phyloP scores from a whole-genome alignment of 2,329 filamentous ascomycete species.

The Neodidymelliopsis sp. region DNA sequence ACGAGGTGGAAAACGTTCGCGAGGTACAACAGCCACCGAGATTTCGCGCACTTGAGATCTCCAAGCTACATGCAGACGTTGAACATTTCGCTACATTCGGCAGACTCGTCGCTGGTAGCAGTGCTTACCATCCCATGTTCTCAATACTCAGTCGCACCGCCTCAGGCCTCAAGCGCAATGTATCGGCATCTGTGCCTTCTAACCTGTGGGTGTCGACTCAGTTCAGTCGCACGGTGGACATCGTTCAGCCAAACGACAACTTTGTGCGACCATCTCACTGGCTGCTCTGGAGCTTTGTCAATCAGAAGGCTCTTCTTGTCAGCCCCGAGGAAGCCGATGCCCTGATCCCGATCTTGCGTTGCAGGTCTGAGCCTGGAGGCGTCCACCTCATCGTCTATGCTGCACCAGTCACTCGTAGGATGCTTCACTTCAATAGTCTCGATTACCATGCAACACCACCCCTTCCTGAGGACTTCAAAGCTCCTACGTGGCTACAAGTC shows the following conservation, averaged over 20 bases:
- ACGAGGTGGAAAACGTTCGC: slow-evolving; percentile 52
- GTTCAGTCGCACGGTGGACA: slow-evolving; percentile 58
- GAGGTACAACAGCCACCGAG: slow-evolving; percentile 59
- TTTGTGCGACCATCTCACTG: slow-evolving; percentile 64
- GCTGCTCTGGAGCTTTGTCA: slow-evolving; percentile 63
- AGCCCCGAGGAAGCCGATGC: slow-evolving; percentile 69
- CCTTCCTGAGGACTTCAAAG: slow-evolving; percentile 50
- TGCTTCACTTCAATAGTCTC: slow-evolving; percentile 66
- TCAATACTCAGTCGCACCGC: slow-evolving; percentile 51
- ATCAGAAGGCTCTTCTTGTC: slow-evolving; percentile 62
- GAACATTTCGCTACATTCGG: slow-evolving; percentile 57
- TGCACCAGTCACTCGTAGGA: slow-evolving; percentile 65
- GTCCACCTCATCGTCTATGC: slow-evolving; percentile 65
- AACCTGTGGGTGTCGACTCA: slow-evolving; percentile 55
- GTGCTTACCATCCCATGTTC: slow-evolving; percentile 54
- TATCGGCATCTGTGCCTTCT: slow-evolving; percentile 22
- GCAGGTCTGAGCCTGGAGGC: neutral
- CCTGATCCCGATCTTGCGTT: slow-evolving; percentile 57
- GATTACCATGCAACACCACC: slow-evolving; percentile 61
- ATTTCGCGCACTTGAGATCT: slow-evolving; percentile 53
- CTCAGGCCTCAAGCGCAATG: slow-evolving; percentile 47
- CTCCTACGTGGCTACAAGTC: slow-evolving; percentile 62
- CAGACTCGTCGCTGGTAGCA: slow-evolving; percentile 46
- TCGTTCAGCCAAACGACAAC: slow-evolving; percentile 50
- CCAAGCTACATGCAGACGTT: slow-evolving; percentile 59